Percentiles rank a stretch among this genome's conserved stretches.
These are phyloP conservation scores for Trichoderma erinaceum DNA, from an alignment of 495 filamentous ascomycete species.

Conservation along the genomic window DNA sequence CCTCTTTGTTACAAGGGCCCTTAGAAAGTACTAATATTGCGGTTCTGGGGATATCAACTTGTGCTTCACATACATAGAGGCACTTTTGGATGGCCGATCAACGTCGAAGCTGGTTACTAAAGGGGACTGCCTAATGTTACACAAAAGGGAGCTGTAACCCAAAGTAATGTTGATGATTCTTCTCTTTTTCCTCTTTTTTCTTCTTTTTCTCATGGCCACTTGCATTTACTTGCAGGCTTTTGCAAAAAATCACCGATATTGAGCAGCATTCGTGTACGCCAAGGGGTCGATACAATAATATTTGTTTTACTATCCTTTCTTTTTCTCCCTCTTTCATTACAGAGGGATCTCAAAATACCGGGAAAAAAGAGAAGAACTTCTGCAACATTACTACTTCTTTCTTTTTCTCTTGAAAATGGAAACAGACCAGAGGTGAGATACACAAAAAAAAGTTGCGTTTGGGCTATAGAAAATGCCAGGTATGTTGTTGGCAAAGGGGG, in stretches of 20 bases:
- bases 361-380: not conserved
- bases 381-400: not conserved
- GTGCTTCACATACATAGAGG: not conserved
- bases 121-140: not conserved
- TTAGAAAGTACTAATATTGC: conserved; percentile 5
- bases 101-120: not conserved
- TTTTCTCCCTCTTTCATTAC: not conserved
- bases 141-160: not conserved
- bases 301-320: conserved; percentile 21
- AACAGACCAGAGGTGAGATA: not conserved
- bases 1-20: not conserved
- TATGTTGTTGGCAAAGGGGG: not conserved
- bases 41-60: not conserved
- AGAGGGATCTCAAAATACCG: not conserved
- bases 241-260: conserved; percentile 9
- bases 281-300: conserved; percentile 23
- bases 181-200: conserved; percentile 17
- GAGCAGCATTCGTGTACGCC: conserved; percentile 5
- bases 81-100: conserved; percentile 1
- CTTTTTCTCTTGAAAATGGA: not conserved
- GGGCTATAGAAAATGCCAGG: not conserved
- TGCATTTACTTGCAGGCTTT: conserved; percentile 21
- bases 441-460: not conserved
- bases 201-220: conserved; percentile 17
- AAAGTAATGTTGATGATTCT: conserved; percentile 19